phyloP scores from a whole-genome alignment of 441 rosid genomes.

The Viola pubescens region DNA sequence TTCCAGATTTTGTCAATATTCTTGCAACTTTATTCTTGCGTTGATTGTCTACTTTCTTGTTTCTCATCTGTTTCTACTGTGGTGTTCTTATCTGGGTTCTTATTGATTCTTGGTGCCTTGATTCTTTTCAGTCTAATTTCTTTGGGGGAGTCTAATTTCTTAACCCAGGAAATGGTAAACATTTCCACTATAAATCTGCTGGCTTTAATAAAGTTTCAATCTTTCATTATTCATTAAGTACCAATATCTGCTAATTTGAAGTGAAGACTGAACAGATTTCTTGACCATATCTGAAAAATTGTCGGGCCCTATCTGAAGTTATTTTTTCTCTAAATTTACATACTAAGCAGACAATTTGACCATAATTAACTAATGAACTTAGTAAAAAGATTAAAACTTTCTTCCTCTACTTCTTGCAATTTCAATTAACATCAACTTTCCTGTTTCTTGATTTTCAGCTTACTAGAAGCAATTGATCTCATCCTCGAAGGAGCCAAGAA shows the following conservation, averaged over 20 bases:
- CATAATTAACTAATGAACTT: neutral
- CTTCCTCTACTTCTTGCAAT: conserved; percentile 3
- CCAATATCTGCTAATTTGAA: too few relatives aligned
- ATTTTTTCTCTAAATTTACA: neutral
- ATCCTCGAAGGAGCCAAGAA: conserved; percentile 78
- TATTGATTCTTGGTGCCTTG: neutral
- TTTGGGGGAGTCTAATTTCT: conserved; percentile 8
- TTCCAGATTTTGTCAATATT: neutral
- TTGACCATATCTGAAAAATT: too few relatives aligned
- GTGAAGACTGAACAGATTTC: too few relatives aligned
- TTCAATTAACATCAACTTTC: neutral
- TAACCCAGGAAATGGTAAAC: too few relatives aligned
- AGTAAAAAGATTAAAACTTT: neutral
- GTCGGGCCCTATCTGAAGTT: too few relatives aligned
- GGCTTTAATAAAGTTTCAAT: neutral
- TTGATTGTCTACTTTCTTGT: too few relatives aligned
- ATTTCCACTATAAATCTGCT: too few relatives aligned
- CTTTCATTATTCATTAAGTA: neutral
- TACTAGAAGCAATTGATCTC: conserved; percentile 70
- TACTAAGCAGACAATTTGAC: neutral
- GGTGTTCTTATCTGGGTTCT: conserved; percentile 5
- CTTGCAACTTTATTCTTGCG: neutral
- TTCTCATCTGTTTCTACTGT: neutral
- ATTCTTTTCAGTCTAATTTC: conserved; percentile 15
- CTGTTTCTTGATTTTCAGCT: conserved; percentile 29